Evolutionary conservation across 345 rosid species (phyloP), one percentile per base, ranked within the genome.

Genomic region (Isatis tinctoria): DNA sequence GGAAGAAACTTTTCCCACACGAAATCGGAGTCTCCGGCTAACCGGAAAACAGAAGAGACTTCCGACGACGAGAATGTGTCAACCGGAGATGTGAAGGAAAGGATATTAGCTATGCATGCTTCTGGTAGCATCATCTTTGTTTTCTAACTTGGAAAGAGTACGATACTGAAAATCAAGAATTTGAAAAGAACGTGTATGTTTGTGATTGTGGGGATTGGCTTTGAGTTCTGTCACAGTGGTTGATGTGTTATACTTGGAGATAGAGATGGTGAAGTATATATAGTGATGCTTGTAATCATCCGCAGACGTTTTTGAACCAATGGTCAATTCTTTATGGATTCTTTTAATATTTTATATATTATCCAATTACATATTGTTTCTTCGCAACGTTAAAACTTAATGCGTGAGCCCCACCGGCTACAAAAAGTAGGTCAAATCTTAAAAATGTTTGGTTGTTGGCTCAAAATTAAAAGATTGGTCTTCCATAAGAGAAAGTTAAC

Each of bases 281-380:
- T 57, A 65, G 71, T 43, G 66, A 11, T 56, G 9, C 18, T n/a
- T 44, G 20, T 53, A 53, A 35, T 56, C 36, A 35, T 54, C 36
- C 5, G 30, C 24, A 57, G 72, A 62, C 71, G 13, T 5, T 44
- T 56, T 74, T 74, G 0, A 51, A 74, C 66, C 78, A 3, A 27
- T 7, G 64, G 70, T 73, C 70, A 63, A 12, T 45, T n/a, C n/a
- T 14, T 44, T 20, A 16, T 8, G 10, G 43, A 6, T 2, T 4
- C 3, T 18, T 47, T 47, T 22, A n/a, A 4, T 30, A 30, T 30
- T 4, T 30, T 4, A 4, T 17, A 45, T 45, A 45, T 45, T 17
- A 45, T 45, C 7, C 22, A 45, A 44, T 45, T 49, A 16, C 26
- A 49, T 49, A 20, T 4, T 22, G 28, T 10, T 18, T 49, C 54